phyloP scores from a whole-genome alignment of 331 rosid species.

The Malus hybrid region DNA sequence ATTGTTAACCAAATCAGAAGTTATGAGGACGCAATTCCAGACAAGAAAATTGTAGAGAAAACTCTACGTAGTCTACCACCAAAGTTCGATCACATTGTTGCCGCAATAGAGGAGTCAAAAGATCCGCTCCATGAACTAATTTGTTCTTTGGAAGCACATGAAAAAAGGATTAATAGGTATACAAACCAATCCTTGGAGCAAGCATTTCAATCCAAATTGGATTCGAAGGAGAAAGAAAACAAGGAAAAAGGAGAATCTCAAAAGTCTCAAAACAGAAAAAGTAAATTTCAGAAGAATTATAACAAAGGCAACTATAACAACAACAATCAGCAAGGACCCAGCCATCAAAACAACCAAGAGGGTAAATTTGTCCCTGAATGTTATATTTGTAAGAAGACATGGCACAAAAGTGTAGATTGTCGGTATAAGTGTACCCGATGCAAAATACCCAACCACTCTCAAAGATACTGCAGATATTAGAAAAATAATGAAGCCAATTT shows the following conservation, averaged over 20 bases:
- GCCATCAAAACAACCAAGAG: not conserved
- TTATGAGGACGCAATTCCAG: not conserved
- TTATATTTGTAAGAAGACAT: not conserved
- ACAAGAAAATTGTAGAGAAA: not conserved
- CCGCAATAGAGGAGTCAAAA: constrained; percentile 3
- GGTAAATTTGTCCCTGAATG: not conserved
- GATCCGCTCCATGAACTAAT: not conserved
- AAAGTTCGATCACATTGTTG: not conserved
- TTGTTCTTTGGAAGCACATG: not conserved
- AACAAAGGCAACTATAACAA: not conserved
- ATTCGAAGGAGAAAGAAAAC: not conserved
- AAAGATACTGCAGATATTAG: not conserved
- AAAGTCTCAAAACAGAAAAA: not conserved
- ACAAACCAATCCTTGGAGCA: not conserved
- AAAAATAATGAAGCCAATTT: not conserved
- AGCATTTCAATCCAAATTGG: not conserved
- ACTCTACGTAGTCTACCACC: not conserved
- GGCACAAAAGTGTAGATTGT: not conserved
- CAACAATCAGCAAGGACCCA: not conserved
- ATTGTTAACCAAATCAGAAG: not conserved
- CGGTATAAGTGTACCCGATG: not conserved
- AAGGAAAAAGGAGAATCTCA: not conserved
- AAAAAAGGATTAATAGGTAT: not conserved
- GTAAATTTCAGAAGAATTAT: not conserved
- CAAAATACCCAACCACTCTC: not conserved